Evolutionary conservation across 1,139 yeast genomes (phyloP).

Genomic region (Yamadazyma sp.): DNA sequence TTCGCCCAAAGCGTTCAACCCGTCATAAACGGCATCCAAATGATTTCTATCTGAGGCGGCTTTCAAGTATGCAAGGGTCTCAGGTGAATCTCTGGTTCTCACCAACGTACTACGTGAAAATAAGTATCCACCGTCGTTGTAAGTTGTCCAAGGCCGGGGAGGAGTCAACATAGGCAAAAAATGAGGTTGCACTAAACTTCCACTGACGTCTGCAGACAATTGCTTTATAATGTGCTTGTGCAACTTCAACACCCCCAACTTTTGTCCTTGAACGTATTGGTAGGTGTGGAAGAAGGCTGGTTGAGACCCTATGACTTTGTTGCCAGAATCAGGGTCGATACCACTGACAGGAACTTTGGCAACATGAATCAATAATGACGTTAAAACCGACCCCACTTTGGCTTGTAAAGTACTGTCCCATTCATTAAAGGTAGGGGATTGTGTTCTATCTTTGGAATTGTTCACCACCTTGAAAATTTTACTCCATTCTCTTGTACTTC

Average conservation of each 20-base stretch:
- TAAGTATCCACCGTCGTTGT: constrained; percentile 81
- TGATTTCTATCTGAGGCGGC: constrained; percentile 77
- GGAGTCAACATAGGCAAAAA: constrained; percentile 87
- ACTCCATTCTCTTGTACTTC: constrained; percentile 42
- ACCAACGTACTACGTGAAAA: constrained; percentile 63
- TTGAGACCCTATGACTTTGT: constrained; percentile 63
- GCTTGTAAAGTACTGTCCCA: constrained; percentile 63
- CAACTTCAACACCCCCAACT: constrained; percentile 76
- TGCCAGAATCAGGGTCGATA: constrained; percentile 74
- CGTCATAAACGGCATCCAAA: constrained; percentile 68
- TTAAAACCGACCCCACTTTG: constrained; percentile 77
- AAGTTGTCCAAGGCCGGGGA: constrained; percentile 84
- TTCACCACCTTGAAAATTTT: constrained; percentile 35
- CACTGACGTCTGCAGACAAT: constrained; percentile 65
- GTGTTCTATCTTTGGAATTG: constrained; percentile 11
- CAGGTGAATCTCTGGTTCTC: constrained; percentile 84
- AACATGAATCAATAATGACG: constrained; percentile 73
- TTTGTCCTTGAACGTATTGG: constrained; percentile 76
- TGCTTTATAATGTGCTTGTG: constrained; percentile 68
- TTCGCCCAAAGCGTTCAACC: constrained; percentile 82
- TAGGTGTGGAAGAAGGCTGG: constrained; percentile 93
- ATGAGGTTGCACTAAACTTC: constrained; percentile 81
- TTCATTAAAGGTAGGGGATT: constrained; percentile 20
- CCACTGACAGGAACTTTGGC: constrained; percentile 81
- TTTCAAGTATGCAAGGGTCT: constrained; percentile 81